Evolutionary conservation across 2,329 filamentous ascomycete species (phyloP), one percentile per base, ranked within the genome.

Genomic region (Cercospora sp.): DNA sequence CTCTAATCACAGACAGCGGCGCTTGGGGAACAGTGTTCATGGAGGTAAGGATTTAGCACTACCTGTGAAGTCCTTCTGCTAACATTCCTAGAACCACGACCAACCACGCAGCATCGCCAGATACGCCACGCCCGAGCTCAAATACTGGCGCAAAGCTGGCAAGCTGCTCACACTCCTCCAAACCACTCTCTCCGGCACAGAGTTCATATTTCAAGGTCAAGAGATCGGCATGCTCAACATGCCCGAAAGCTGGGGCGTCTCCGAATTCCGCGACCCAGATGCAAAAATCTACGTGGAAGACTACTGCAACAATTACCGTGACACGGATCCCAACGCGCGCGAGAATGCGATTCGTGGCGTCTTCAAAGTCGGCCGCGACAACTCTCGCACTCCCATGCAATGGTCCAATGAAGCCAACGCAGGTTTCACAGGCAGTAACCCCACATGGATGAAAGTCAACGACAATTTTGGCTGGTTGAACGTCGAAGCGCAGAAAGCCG

Each of bases 401-500:
- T 93, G 91, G 90, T 83, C 88, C 69, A 74, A 78, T n/a, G 81
- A 79, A 1, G 74, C 80, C 0, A 85, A 92, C 68, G 89, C 83
- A 0, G 90, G 91, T 10, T 93, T 93, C 80, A 88, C 89, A 0
- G 81, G 69, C 16, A 49, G 81, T 1, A 79, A 79, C 1, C 83
- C 82, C 64, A 89, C 90, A 2, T 93, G 91, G 91, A 92, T 93
- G 86, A 84, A 85, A 13, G 85, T 88, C 45, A 89, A 91, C 75
- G 86, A 89, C 66, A 85, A 88, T 75, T 89, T 88, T 76, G 76
- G 76, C 1, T 77, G 81, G n/a, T 82, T 90, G 79, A 93, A 93
- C 74, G 89, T 87, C 30, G 84, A 83, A 1, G 73, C 80, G 0
- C 87, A 91, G 76, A 75, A 82, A 3, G 74, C 74, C 2, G 81